Percentiles rank a stretch among this genome's conserved stretches.
These are phyloP conservation scores for Ephemerocybe angulata DNA, from an alignment of 768 basidiomycete species.

Conservation along the genomic window DNA sequence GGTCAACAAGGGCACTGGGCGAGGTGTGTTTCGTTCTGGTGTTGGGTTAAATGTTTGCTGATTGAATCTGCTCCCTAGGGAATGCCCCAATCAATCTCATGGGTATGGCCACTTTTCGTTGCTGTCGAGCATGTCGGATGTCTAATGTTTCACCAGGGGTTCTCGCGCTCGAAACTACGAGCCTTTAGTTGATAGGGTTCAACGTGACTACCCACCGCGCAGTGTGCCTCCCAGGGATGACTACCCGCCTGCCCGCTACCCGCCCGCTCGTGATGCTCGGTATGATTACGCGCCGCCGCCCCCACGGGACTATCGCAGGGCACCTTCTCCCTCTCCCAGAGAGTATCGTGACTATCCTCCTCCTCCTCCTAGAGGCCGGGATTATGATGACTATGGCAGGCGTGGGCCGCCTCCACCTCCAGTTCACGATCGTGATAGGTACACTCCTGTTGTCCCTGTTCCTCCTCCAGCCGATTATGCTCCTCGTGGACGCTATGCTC, in stretches of 20 bases:
- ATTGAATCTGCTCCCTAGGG: conserved; percentile 40
- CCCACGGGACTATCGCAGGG: conserved; percentile 58
- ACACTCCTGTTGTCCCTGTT: conserved; percentile 43
- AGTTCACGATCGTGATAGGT: conserved; percentile 47
- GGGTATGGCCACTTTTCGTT: background rate
- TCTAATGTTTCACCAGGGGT: no score
- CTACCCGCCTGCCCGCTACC: conserved; percentile 39
- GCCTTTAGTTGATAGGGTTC: conserved; percentile 56
- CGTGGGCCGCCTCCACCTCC: conserved; percentile 41
- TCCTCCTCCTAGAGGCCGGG: conserved; percentile 46
- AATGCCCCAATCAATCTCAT: conserved; percentile 58
- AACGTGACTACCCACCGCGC: conserved; percentile 51
- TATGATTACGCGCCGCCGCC: conserved; percentile 56
- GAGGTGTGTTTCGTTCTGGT: conserved; percentile 45
- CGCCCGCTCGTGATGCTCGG: conserved; percentile 53
- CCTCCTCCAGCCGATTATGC: conserved; percentile 50
- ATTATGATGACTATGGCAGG: conserved; percentile 65
- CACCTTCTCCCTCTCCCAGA: conserved; percentile 57
- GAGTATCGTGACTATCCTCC: conserved; percentile 66
- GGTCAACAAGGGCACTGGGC: conserved; percentile 88
- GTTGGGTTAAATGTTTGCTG: background rate
- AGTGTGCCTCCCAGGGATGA: conserved; percentile 54
- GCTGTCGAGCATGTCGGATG: no score
- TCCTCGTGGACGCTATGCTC: conserved; percentile 56
- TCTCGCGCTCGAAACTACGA: conserved; percentile 46